Base-by-base conservation (phyloP, 2,329 filamentous ascomycete species). In the Pseudogymnoascus sp. region DNA sequence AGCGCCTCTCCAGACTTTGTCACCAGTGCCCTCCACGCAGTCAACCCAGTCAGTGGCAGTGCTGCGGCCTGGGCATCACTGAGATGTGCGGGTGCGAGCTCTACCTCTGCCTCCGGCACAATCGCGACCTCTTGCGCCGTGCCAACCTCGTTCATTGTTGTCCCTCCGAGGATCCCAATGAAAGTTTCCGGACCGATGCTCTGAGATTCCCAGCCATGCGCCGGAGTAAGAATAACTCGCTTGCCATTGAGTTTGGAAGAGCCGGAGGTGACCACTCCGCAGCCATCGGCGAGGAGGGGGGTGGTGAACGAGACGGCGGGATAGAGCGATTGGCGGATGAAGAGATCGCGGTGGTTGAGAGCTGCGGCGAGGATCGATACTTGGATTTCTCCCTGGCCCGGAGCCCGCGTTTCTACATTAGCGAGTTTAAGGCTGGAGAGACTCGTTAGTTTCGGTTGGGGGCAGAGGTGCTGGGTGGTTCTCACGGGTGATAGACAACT, bases 291-390 rank as follows among this genome's bases (percentile, higher is more conserved):
- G 26, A 96, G 82, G 43, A 97, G 78, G 0, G 93, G 91, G 5
- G 86, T 80, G 64, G 83, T 81, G 74, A 96, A 96, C 11, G 89
- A 88, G 61, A 91, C 88, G 68, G 84, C 88, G 0, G 93, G 93
- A 78, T 97, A 97, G 41, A 96, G 85, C 72, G 92, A 88, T 74
- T 94, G 92, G 62, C 93, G 90, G 75, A 96, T 89, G 78, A 97
- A 97, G 68, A 96, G 85, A 75, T 97, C 94, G 69, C 92, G 89
- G 78, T 97, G 94, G 79, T 97, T 97, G 60, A 97, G 85, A 12
- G 93, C 89, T 1, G 88, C 90, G 60, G 92, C 90, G 37, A 83
- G 82, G 71, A 97, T 79, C 70, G 84, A 85, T 65, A 97, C 78
- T 6, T 95, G 80, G 67, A 96, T 79, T 73, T 97, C 82, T 65